These are phyloP conservation scores for Microcos paniculata DNA, from an alignment of 345 rosid species.

Conservation along the genomic window DNA sequence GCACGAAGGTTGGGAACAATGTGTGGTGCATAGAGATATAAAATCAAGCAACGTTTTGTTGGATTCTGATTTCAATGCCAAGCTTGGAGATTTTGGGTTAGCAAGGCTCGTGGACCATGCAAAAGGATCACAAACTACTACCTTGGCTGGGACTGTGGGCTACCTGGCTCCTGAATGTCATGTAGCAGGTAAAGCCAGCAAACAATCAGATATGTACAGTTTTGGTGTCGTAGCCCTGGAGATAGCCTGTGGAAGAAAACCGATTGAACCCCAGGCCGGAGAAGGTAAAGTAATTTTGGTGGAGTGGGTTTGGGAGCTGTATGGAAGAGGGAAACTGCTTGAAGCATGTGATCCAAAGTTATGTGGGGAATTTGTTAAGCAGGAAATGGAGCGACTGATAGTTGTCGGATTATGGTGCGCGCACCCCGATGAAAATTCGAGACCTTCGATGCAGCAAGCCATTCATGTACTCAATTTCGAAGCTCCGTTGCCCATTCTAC, in stretches of 20 bases:
- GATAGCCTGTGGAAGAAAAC: conserved; percentile 27
- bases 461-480: conserved; percentile 15
- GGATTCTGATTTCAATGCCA: conserved; percentile 32
- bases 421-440: conserved; percentile 13
- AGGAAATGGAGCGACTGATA: conserved; percentile 22
- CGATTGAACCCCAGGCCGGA: neutral
- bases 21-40: conserved; percentile 33
- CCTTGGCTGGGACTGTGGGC: conserved; percentile 18
- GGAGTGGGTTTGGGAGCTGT: conserved; percentile 27
- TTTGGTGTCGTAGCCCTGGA: conserved; percentile 21
- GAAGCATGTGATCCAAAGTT: conserved; percentile 7
- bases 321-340: neutral
- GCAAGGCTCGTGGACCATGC: conserved; percentile 28
- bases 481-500: conserved; percentile 14
- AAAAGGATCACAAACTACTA: conserved; percentile 3
- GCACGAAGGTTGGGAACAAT: conserved; percentile 26
- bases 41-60: conserved; percentile 34
- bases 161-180: conserved; percentile 25
- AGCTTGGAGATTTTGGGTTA: conserved; percentile 39
- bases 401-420: conserved; percentile 24
- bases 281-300: conserved; percentile 2
- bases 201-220: conserved; percentile 22
- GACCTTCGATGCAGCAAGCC: conserved; percentile 32
- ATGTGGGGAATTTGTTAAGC: neutral
- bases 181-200: conserved; percentile 3